Percentiles rank a stretch among this genome's conserved stretches.
Conservation (phyloP, 768 basidiomycete species). For the Fistulinella prunicolor region DNA sequence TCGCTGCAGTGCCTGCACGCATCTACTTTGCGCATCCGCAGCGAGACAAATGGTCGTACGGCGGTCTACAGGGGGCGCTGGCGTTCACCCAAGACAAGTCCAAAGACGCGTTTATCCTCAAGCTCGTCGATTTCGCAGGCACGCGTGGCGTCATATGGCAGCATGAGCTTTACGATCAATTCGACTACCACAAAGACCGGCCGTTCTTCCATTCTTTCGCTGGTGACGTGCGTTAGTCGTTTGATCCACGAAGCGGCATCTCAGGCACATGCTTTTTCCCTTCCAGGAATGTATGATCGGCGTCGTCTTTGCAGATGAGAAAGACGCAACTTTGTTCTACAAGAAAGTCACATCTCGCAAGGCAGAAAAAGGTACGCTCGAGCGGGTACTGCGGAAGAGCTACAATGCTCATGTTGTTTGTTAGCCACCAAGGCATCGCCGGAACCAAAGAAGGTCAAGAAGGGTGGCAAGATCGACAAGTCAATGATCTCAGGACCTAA, state of each 20-base stretch:
- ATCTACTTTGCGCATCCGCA: slow-evolving; percentile 88
- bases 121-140: slow-evolving; percentile 80
- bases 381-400: not conserved
- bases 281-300: slow-evolving; percentile 85
- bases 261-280: not conserved
- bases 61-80: slow-evolving; percentile 84
- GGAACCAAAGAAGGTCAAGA: slow-evolving; percentile 54
- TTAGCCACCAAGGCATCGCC: slow-evolving; percentile 44
- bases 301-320: slow-evolving; percentile 84
- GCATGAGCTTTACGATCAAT: slow-evolving; percentile 81
- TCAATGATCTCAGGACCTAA: slow-evolving; percentile 86
- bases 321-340: slow-evolving; percentile 78
- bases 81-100: slow-evolving; percentile 63
- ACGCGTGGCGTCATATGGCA: slow-evolving; percentile 91
- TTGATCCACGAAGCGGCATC: not conserved
- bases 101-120: slow-evolving; percentile 58
- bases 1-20: slow-evolving; percentile 76
- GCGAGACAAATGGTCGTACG: slow-evolving; percentile 77
- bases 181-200: slow-evolving; percentile 80
- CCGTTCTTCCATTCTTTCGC: slow-evolving; percentile 91
- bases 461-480: slow-evolving; percentile 85
- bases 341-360: slow-evolving; percentile 81
- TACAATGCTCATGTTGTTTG: slow-evolving; percentile 4
- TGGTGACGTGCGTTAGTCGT: slow-evolving; percentile 72
- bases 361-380: slow-evolving; percentile 51